Evolutionary conservation across 495 filamentous ascomycete species (phyloP), one percentile per base, ranked within the genome.

Genomic region (Schizothecium vesticola): DNA sequence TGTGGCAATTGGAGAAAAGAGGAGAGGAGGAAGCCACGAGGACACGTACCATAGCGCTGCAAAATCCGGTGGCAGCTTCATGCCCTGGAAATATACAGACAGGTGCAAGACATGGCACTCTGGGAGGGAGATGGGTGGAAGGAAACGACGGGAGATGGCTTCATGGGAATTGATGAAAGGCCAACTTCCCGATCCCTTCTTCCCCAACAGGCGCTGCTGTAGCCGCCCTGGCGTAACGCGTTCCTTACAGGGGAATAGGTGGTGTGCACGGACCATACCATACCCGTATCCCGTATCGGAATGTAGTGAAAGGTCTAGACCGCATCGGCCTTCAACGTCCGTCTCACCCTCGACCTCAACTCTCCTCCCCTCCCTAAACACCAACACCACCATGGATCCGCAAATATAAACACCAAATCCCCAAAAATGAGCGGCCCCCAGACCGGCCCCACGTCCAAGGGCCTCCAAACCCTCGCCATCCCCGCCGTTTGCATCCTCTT

Each of bases 401-500:
- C 16, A 51, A 51, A 51, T 51, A 51, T 51, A 51, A 51, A 51
- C 43, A n/a, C 5, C 36, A 51, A 51, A 7, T 0, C 36, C 4
- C 16, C 60, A 73, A 55, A 65, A 36, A 77, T 74, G 71, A 66
- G 67, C 62, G 59, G 64, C 31, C 43, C 64, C 59, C 70, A 72
- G 51, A 77, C 77, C 24, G 74, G 76, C 21, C 77, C 77, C 33
- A 61, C 73, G 22, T 67, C 66, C 11, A 59, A 21, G 57, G 77
- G 43, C 31, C 71, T 83, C 61, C 79, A 82, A 64, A 70, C 76
- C 56, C 80, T 92, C 61, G 88, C 89, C 23, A 81, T 92, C 4
- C 91, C 91, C 21, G 82, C 80, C n/a, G 91, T 92, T 51, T 88
- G 80, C 61, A 12, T 80, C 5, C 80, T 97, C 31, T 92, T 97